phyloP scores from a whole-genome alignment of 2,329 filamentous ascomycete genomes.

The Pseudopithomyces maydicus region DNA sequence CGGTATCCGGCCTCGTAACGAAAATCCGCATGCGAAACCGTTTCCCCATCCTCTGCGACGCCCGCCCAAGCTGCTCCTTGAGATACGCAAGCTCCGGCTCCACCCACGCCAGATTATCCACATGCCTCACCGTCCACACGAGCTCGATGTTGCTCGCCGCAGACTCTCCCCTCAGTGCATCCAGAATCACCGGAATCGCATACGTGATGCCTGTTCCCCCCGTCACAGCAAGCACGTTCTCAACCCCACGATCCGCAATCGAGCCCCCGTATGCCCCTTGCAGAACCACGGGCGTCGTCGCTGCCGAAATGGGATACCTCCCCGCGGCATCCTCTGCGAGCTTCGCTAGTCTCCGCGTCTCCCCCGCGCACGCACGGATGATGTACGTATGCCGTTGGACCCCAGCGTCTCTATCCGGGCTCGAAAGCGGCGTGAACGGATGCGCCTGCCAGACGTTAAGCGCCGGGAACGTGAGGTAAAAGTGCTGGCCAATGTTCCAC shows the following conservation, averaged over 20 bases:
- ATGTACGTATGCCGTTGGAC: constrained; percentile 40
- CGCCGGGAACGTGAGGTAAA: constrained; percentile 71
- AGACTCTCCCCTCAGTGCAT: constrained; percentile 27
- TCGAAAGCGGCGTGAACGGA: constrained; percentile 60
- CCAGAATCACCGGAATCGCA: constrained; percentile 41
- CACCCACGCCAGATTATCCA: constrained; percentile 42
- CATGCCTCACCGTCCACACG: constrained; percentile 41
- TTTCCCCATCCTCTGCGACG: no score
- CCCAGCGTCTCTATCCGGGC: constrained; percentile 26
- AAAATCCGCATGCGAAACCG: no score
- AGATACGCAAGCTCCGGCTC: constrained; percentile 37
- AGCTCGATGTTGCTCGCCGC: constrained; percentile 35
- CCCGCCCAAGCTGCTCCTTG: constrained; percentile 11
- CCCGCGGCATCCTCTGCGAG: constrained; percentile 20
- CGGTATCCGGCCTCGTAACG: no score
- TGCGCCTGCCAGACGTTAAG: constrained; percentile 74
- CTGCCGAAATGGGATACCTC: constrained; percentile 19
- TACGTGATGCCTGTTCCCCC: constrained; percentile 46
- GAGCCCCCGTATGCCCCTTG: constrained; percentile 29
- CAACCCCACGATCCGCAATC: constrained; percentile 3
- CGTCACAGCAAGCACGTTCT: constrained; percentile 5
- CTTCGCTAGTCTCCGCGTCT: constrained; percentile 38
- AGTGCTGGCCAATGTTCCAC: constrained; percentile 73
- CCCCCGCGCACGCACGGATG: constrained; percentile 40
- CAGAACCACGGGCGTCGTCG: constrained; percentile 18